Conservation (phyloP, 1,139 yeast species). For the Yamadazyma buinensis region DNA sequence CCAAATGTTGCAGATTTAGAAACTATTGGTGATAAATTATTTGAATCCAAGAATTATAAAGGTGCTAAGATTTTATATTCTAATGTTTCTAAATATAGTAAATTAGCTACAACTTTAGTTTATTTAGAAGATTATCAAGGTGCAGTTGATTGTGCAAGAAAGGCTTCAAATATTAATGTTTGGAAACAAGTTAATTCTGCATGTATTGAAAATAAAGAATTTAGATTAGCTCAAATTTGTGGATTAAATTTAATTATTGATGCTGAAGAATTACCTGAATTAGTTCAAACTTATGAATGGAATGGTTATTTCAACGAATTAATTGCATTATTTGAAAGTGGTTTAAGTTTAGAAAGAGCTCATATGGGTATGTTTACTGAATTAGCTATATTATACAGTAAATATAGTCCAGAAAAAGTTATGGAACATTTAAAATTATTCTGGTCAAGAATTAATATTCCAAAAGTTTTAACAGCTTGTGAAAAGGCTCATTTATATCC, state of each 20-base stretch:
- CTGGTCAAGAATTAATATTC: conserved; percentile 98
- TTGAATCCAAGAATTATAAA: conserved; percentile 76
- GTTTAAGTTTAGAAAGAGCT: conserved; percentile 95
- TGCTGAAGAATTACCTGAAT: conserved; percentile 93
- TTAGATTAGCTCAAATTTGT: conserved; percentile 96
- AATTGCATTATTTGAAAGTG: conserved; percentile 89
- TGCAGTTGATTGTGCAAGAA: conserved; percentile 98
- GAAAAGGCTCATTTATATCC: conserved; percentile 96
- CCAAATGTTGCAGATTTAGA: conserved; percentile 93
- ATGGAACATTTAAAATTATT: conserved; percentile 96
- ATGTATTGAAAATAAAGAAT: conserved; percentile 92
- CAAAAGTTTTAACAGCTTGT: conserved; percentile 92
- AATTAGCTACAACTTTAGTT: conserved; percentile 92
- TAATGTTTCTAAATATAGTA: conserved; percentile 88
- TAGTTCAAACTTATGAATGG: conserved; percentile 82
- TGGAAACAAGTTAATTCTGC: conserved; percentile 99
- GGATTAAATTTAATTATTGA: conserved; percentile 95
- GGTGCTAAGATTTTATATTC: conserved; percentile 90
- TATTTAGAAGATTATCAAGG: conserved; percentile 89
- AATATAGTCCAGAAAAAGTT: conserved; percentile 85
- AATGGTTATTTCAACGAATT: conserved; percentile 91
- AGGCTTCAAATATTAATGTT: conserved; percentile 88
- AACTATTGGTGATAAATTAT: conserved; percentile 86
- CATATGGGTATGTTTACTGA: conserved; percentile 99
- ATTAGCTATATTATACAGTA: conserved; percentile 84